These are phyloP conservation scores for Penicillium corylophilum DNA, from an alignment of 2,329 filamentous ascomycete species.

Conservation along the genomic window DNA sequence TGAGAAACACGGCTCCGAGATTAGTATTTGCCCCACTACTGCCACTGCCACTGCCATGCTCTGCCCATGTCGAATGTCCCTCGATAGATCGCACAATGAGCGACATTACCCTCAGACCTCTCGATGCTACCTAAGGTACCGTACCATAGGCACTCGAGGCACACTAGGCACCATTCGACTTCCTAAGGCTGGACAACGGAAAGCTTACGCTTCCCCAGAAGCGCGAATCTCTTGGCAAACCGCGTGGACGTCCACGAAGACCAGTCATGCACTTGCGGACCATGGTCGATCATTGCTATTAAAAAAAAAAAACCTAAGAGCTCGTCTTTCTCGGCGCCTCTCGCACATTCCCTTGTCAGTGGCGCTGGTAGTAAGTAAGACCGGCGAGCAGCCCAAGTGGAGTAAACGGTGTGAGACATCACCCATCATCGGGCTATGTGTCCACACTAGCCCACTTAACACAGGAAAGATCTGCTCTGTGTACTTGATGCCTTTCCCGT, in stretches of 20 bases:
- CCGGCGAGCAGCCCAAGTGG: background rate
- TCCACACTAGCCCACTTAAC: background rate
- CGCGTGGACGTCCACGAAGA: constrained; percentile 19
- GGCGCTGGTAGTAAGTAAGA: background rate
- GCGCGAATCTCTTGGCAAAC: constrained; percentile 7
- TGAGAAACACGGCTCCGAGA: background rate
- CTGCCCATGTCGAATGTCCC: background rate
- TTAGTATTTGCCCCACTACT: background rate
- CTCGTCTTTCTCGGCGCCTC: background rate
- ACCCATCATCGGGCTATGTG: background rate
- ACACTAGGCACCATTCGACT: background rate
- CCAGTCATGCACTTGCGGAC: background rate
- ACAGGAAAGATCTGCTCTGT: background rate
- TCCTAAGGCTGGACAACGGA: background rate
- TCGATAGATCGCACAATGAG: background rate
- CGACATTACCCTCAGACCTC: background rate
- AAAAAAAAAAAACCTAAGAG: background rate
- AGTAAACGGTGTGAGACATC: background rate
- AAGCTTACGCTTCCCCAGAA: constrained; percentile 1
- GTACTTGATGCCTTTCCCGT: background rate
- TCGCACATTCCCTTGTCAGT: background rate
- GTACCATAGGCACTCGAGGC: background rate
- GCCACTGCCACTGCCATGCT: background rate
- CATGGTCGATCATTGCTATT: background rate
- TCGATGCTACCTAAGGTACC: background rate